Evolutionary conservation across 306 rosid species (phyloP).

Genomic region (Vigna hirtella): DNA sequence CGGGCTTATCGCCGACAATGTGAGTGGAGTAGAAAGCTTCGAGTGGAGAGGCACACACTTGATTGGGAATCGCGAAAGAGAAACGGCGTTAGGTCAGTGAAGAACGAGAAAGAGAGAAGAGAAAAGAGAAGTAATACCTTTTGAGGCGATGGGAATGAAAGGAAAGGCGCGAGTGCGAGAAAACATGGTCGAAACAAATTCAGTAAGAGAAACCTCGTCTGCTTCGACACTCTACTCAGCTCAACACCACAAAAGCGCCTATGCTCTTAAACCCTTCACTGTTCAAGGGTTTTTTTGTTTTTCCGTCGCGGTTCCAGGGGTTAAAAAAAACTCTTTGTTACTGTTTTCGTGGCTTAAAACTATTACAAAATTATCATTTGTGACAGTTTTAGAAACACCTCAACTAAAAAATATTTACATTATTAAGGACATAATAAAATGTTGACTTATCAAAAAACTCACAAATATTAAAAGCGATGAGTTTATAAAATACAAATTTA

Average conservation of each 20-base stretch:
- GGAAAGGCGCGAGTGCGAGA: conserved; percentile 46
- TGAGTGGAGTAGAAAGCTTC: conserved; percentile 69
- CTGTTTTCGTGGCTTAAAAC: too few species aligned
- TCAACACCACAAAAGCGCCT: neutral
- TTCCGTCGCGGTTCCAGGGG: too few species aligned
- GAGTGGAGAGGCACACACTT: conserved; percentile 44
- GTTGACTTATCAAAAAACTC: too few species aligned
- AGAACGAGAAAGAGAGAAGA: neutral
- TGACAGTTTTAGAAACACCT: too few species aligned
- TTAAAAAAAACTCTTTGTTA: too few species aligned
- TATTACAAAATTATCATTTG: too few species aligned
- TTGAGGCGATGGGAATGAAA: conserved; percentile 37
- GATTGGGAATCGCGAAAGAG: conserved; percentile 54
- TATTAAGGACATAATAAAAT: too few species aligned
- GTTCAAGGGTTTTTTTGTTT: conserved; percentile 27
- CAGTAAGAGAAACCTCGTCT: too few species aligned
- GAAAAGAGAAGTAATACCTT: conserved; percentile 50
- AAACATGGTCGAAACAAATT: conserved; percentile 25
- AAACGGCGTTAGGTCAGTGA: conserved; percentile 33
- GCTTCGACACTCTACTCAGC: neutral
- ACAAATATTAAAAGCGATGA: too few species aligned
- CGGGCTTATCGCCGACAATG: conserved; percentile 77
- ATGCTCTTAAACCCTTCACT: conserved; percentile 46
- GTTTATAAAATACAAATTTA: too few species aligned
- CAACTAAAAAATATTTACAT: too few species aligned